These are phyloP conservation scores for Peronospora destructor DNA, from an alignment of 352 stramenopile genomes.

Conservation along the genomic window DNA sequence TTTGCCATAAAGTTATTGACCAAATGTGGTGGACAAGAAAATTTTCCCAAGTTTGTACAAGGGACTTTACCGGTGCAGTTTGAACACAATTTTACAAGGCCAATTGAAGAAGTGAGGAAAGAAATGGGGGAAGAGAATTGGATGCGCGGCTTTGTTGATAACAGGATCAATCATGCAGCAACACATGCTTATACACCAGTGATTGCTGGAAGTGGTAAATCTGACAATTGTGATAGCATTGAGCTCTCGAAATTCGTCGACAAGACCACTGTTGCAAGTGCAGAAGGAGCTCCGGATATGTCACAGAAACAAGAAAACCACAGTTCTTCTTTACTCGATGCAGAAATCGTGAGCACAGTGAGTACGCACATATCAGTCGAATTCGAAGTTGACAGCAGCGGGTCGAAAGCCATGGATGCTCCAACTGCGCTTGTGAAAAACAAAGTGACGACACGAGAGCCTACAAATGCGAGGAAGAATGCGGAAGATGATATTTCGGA, in stretches of 20 bases:
- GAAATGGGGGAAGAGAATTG: conserved; percentile 33
- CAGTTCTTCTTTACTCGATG: not conserved
- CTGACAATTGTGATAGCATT: not conserved
- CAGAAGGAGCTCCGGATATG: not conserved
- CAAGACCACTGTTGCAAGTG: not conserved
- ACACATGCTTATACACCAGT: conserved; percentile 19
- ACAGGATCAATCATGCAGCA: conserved; percentile 32
- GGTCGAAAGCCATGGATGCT: not conserved
- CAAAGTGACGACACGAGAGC: not conserved
- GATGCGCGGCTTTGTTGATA: conserved; percentile 37
- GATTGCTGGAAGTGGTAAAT: not conserved
- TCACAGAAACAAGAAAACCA: conserved; percentile 1
- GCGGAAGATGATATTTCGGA: conserved; percentile 4
- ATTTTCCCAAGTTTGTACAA: conserved; percentile 45
- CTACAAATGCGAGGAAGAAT: not conserved
- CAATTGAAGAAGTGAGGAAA: conserved; percentile 27
- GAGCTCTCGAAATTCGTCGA: not conserved
- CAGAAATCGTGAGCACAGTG: not conserved
- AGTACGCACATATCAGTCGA: not conserved
- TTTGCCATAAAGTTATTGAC: conserved; percentile 28
- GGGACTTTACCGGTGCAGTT: conserved; percentile 43
- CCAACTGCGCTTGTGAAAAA: not conserved
- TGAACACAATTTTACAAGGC: conserved; percentile 17
- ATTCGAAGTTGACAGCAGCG: too few species aligned
- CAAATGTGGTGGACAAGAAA: conserved; percentile 29